phyloP scores from a whole-genome alignment of 2,329 filamentous ascomycete genomes.

The Graphilbum fragrans region DNA sequence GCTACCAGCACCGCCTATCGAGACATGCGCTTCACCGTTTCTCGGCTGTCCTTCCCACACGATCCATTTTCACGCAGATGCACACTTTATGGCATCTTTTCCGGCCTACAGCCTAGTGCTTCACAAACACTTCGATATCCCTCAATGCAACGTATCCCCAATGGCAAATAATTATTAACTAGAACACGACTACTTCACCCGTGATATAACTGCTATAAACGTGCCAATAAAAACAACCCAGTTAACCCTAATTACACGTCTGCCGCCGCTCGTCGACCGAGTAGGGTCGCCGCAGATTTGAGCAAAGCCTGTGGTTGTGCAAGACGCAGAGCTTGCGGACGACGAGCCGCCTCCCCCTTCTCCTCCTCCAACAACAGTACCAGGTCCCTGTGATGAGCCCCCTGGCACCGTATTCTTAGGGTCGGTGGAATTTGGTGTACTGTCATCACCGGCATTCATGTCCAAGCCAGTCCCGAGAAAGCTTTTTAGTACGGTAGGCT shows the following conservation, averaged over 20 bases:
- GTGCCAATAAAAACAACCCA: too few species aligned
- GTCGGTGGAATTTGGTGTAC: constrained; percentile 3
- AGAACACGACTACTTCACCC: too few species aligned
- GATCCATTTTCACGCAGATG: too few species aligned
- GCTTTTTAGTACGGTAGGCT: constrained; percentile 64
- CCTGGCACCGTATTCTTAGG: constrained; percentile 17
- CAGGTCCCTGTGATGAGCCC: constrained; percentile 16
- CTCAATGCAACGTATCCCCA: too few species aligned
- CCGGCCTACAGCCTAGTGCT: too few species aligned
- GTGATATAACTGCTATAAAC: too few species aligned
- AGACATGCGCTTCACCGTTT: too few species aligned
- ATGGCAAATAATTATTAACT: too few species aligned
- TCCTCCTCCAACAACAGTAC: constrained; percentile 10
- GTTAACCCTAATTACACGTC: constrained; percentile 13
- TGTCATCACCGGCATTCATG: constrained; percentile 38
- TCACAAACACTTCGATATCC: too few species aligned
- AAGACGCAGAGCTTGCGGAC: constrained; percentile 14
- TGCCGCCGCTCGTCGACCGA: constrained; percentile 19
- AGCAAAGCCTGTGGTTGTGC: constrained; percentile 25
- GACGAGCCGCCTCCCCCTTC: constrained; percentile 2
- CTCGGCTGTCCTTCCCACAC: too few species aligned
- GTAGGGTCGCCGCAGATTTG: constrained; percentile 23
- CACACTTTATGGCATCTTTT: too few species aligned
- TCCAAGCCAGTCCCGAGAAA: constrained; percentile 72
- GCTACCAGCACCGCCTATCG: too few species aligned